phyloP scores from a whole-genome alignment of 805 yeast species.

The Candida methanosorbosa region DNA sequence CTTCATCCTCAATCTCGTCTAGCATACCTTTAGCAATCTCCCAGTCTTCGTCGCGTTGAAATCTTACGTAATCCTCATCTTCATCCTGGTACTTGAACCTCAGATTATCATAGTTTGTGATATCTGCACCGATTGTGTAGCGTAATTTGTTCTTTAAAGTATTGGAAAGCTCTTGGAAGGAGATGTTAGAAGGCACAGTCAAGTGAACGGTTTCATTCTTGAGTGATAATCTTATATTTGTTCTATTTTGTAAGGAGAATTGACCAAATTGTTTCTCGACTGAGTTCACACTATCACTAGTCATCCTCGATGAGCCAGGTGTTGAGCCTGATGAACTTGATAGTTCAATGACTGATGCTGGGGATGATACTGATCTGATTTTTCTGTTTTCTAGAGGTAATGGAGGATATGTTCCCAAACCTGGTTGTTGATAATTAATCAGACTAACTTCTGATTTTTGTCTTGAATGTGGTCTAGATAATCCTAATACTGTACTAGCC shows the following conservation, averaged over 20 bases:
- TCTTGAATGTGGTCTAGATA: slow-evolving; percentile 2
- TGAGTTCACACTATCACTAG: neutral
- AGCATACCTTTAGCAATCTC: slow-evolving; percentile 69
- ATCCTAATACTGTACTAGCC: neutral
- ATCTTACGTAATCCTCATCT: slow-evolving; percentile 87
- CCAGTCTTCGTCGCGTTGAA: slow-evolving; percentile 87
- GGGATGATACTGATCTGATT: slow-evolving; percentile 25
- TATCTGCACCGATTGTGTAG: slow-evolving; percentile 48
- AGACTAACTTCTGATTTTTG: slow-evolving; percentile 5
- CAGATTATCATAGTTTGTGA: slow-evolving; percentile 41
- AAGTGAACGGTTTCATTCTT: slow-evolving; percentile 51
- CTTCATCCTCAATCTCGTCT: slow-evolving; percentile 37
- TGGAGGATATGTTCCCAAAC: slow-evolving; percentile 1
- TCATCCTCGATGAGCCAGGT: neutral
- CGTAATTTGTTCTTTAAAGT: slow-evolving; percentile 43
- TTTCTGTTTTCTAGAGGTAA: slow-evolving; percentile 9
- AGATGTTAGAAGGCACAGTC: slow-evolving; percentile 37
- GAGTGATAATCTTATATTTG: slow-evolving; percentile 24
- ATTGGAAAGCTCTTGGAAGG: slow-evolving; percentile 24
- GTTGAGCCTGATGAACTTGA: neutral
- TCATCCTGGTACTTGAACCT: slow-evolving; percentile 83
- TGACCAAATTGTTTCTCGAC: neutral
- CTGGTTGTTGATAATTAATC: slow-evolving; percentile 2
- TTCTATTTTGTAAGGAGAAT: slow-evolving; percentile 2
- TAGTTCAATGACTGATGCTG: slow-evolving; percentile 11